A percentile compares a stretch with the other conserved stretches of the same genome.
Evolutionary conservation across 2,329 filamentous ascomycete species (phyloP).

Genomic region (Aureobasidium namibiae): DNA sequence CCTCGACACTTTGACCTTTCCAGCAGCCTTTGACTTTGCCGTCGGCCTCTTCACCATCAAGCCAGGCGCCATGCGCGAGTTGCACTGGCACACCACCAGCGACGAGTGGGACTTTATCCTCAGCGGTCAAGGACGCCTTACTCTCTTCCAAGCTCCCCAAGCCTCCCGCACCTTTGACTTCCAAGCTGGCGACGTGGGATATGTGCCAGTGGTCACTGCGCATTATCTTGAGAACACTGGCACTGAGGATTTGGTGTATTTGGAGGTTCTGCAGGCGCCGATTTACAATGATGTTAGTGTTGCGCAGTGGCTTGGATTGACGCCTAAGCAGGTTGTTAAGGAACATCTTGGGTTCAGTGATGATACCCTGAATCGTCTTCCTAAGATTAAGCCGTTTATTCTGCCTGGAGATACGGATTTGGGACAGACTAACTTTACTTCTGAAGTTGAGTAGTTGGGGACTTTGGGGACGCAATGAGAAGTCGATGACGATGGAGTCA

Average conservation of each 20-base stretch:
- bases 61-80: slow-evolving; percentile 56
- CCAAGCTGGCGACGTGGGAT: slow-evolving; percentile 51
- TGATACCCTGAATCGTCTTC: slow-evolving; percentile 25
- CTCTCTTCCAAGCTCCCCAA: slow-evolving; percentile 45
- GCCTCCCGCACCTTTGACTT: slow-evolving; percentile 51
- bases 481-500: too few species aligned
- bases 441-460: slow-evolving; percentile 15
- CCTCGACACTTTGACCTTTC: slow-evolving; percentile 50
- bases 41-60: slow-evolving; percentile 50
- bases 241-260: slow-evolving; percentile 47
- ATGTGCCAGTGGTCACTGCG: slow-evolving; percentile 46
- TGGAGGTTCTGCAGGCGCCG: slow-evolving; percentile 50
- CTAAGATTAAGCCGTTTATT: slow-evolving; percentile 32
- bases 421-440: slow-evolving; percentile 30
- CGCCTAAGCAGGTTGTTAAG: slow-evolving; percentile 32
- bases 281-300: slow-evolving; percentile 48
- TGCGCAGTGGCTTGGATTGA: slow-evolving; percentile 50
- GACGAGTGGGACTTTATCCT: slow-evolving; percentile 58
- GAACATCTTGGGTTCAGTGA: slow-evolving; percentile 26
- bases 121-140: slow-evolving; percentile 47
- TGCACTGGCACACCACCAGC: slow-evolving; percentile 54
- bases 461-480: too few species aligned
- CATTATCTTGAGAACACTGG: slow-evolving; percentile 58
- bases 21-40: slow-evolving; percentile 47
- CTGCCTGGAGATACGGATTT: slow-evolving; percentile 31